Conservation (phyloP, 225 moss, liverwort and hornwort species). For the Polytrichum formosum region DNA sequence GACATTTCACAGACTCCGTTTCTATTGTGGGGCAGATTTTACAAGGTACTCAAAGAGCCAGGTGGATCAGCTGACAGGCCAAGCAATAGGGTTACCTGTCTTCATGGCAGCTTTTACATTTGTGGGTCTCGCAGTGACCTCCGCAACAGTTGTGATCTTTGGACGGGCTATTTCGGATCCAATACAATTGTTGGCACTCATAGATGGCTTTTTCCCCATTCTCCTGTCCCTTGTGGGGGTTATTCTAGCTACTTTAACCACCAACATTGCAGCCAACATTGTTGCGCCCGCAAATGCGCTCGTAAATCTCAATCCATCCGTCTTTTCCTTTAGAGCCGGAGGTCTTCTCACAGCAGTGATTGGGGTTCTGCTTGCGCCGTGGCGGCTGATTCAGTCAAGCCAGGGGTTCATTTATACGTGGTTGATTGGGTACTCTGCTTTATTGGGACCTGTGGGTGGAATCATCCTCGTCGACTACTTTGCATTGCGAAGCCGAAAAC, state of each 20-base stretch:
- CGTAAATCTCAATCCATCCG: slow-evolving; percentile 58
- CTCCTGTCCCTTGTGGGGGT: slow-evolving; percentile 71
- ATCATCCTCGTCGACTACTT: slow-evolving; percentile 85
- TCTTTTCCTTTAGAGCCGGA: slow-evolving; percentile 64
- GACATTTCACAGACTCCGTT: too few species aligned
- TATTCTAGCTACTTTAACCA: slow-evolving; percentile 76
- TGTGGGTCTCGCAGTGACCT: slow-evolving; percentile 83
- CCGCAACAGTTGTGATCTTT: slow-evolving; percentile 79
- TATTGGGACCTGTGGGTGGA: slow-evolving; percentile 84
- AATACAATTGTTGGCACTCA: slow-evolving; percentile 60
- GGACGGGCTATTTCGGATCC: slow-evolving; percentile 83
- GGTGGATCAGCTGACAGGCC: slow-evolving; percentile 75
- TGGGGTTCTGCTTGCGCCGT: slow-evolving; percentile 72
- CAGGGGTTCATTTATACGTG: slow-evolving; percentile 87
- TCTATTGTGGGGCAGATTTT: slow-evolving; percentile 55
- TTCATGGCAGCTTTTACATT: slow-evolving; percentile 95
- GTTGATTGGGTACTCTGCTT: slow-evolving; percentile 93
- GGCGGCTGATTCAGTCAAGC: slow-evolving; percentile 81
- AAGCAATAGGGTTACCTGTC: slow-evolving; percentile 84
- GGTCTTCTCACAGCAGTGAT: slow-evolving; percentile 65
- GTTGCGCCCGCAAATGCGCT: slow-evolving; percentile 91
- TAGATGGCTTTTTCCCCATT: slow-evolving; percentile 72
- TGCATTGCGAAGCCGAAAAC: slow-evolving; percentile 43
- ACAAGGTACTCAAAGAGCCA: slow-evolving; percentile 83
- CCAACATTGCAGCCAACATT: slow-evolving; percentile 90